Percentiles rank a stretch among this genome's conserved stretches.
phyloP scores from a whole-genome alignment of 257 asterid genomes.

The Capsicum baccatum region DNA sequence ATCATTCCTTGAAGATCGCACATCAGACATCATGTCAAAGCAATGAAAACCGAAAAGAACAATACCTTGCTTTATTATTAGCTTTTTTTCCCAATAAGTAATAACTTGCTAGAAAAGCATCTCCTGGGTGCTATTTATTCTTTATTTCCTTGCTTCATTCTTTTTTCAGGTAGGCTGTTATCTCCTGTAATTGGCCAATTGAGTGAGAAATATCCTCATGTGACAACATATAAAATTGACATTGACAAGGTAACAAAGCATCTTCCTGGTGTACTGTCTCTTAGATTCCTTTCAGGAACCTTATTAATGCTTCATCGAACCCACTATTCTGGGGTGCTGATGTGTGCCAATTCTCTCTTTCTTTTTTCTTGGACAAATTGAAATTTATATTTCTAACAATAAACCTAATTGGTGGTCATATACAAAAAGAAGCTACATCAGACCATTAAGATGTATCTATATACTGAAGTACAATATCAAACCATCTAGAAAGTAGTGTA shows the following conservation, averaged over 20 bases:
- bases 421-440: conserved; percentile 9
- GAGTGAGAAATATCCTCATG: conserved; percentile 90
- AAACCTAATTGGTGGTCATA: not conserved
- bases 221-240: conserved; percentile 83
- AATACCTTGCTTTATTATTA: conserved; percentile 14
- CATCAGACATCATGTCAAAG: not conserved
- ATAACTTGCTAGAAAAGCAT: not conserved
- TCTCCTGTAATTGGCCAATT: conserved; percentile 82
- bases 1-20: not conserved
- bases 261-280: not conserved
- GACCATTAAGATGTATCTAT: conserved; percentile 6
- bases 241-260: conserved; percentile 72
- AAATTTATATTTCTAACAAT: not conserved
- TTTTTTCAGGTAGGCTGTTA: conserved; percentile 70
- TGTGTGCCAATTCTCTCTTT: not conserved
- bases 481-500: not conserved
- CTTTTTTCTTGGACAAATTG: not conserved
- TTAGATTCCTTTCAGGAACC: not conserved
- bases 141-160: not conserved
- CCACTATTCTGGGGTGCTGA: not conserved
- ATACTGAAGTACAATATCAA: not conserved
- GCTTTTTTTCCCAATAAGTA: not conserved
- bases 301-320: not conserved
- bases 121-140: conserved; percentile 17
- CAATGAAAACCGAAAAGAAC: not conserved